Conservation (phyloP, 1,139 yeast species). For the Kodamaea plutei region DNA sequence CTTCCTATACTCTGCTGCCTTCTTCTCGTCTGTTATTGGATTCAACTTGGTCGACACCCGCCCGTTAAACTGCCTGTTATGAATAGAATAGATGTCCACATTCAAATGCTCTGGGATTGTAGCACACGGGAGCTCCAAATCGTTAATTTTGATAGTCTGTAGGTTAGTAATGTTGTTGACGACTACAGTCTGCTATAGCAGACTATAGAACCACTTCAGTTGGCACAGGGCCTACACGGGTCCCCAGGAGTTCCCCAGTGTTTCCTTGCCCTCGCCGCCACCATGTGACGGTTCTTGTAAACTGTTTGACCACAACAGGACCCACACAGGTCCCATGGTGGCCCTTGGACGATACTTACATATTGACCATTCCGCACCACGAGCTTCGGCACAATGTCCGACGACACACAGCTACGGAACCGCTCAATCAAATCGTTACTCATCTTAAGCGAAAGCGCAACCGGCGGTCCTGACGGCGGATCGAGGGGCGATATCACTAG, state of each 20-base stretch:
- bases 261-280: background rate
- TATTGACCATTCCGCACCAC: constrained; percentile 35
- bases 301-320: no score
- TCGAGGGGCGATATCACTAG: constrained; percentile 9
- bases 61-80: constrained; percentile 24
- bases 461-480: constrained; percentile 12
- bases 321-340: no score
- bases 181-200: background rate
- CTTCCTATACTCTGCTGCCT: constrained; percentile 20
- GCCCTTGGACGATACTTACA: constrained; percentile 26
- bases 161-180: constrained; percentile 6
- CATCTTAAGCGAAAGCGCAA: constrained; percentile 26
- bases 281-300: no score
- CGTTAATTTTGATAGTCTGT: constrained; percentile 30
- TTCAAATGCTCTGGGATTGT: constrained; percentile 34
- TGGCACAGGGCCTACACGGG: background rate
- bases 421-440: constrained; percentile 23
- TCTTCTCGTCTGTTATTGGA: constrained; percentile 29
- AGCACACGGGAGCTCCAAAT: constrained; percentile 30
- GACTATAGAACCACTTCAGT: background rate
- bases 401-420: constrained; percentile 15
- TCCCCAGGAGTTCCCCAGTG: background rate
- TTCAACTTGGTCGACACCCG: constrained; percentile 30
- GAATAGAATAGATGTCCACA: constrained; percentile 30
- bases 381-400: constrained; percentile 25